Conservation (phyloP, 768 basidiomycete species). For the Amanita jacksonii region DNA sequence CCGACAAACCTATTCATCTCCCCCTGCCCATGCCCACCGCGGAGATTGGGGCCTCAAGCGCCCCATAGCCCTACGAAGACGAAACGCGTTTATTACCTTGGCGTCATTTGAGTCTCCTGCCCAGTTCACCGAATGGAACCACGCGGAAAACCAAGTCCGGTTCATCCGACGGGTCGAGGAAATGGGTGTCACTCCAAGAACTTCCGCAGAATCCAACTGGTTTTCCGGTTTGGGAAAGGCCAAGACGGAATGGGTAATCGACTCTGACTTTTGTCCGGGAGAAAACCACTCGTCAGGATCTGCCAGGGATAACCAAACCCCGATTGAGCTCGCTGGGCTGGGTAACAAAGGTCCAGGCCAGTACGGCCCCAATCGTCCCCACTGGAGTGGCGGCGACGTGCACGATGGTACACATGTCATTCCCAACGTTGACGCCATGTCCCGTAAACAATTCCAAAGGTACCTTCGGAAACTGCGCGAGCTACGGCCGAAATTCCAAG, state of each 20-base stretch:
- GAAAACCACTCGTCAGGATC: constrained; percentile 11
- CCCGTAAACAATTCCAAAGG: constrained; percentile 40
- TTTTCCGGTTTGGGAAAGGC: constrained; percentile 27
- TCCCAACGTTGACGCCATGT: constrained; percentile 55
- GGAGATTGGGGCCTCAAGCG: constrained; percentile 86
- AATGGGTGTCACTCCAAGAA: constrained; percentile 32
- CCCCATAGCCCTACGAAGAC: constrained; percentile 58
- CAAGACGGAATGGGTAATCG: constrained; percentile 21
- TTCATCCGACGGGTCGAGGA: constrained; percentile 64
- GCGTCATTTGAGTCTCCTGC: constrained; percentile 61
- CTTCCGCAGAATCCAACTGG: constrained; percentile 26
- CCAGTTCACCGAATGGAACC: constrained; percentile 71
- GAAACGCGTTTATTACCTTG: constrained; percentile 56
- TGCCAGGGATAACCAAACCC: constrained; percentile 12
- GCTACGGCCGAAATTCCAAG: constrained; percentile 45
- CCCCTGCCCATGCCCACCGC: constrained; percentile 58
- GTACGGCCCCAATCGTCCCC: constrained; percentile 18
- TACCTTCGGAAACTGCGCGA: constrained; percentile 53
- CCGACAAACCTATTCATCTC: constrained; percentile 67
- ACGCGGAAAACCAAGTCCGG: constrained; percentile 53
- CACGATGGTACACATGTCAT: constrained; percentile 19
- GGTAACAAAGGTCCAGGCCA: constrained; percentile 18
- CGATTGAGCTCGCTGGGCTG: constrained; percentile 10
- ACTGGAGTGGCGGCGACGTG: neutral
- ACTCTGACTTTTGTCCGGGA: constrained; percentile 24